phyloP scores from a whole-genome alignment of 306 rosid species.

The Quercus robur region DNA sequence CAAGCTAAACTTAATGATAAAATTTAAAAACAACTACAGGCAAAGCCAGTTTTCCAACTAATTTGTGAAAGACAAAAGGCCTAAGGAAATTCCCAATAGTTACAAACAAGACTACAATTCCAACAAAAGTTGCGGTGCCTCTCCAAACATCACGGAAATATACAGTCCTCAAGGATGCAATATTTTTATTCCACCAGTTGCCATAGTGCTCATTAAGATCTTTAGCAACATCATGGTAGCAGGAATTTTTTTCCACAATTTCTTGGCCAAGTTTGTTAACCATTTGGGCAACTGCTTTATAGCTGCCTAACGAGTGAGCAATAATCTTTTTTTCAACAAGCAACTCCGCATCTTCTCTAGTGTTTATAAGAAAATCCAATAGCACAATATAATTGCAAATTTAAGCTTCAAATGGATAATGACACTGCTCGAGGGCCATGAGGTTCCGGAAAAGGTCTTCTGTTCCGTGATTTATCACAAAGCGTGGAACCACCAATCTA shows the following conservation, averaged over 20 bases:
- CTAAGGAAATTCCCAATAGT: constrained; percentile 14
- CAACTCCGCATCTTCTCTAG: constrained; percentile 20
- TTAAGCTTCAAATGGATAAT: not conserved
- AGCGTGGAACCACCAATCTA: not conserved
- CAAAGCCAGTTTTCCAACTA: no score
- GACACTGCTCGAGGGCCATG: constrained; percentile 32
- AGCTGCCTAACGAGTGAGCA: constrained; percentile 18
- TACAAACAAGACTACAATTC: no score
- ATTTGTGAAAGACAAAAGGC: no score
- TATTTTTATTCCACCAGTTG: not conserved
- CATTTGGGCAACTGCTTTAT: constrained; percentile 7
- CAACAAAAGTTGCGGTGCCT: no score
- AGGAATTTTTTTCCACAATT: constrained; percentile 1
- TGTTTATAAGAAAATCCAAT: constrained; percentile 24
- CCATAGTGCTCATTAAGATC: constrained; percentile 32
- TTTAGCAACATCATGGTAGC: not conserved
- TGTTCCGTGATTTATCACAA: not conserved
- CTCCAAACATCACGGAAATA: constrained; percentile 20
- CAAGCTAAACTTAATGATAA: no score
- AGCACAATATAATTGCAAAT: constrained; percentile 24
- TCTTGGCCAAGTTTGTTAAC: constrained; percentile 6
- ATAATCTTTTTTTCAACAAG: constrained; percentile 20
- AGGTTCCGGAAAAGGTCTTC: constrained; percentile 25
- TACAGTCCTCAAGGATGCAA: constrained; percentile 28
- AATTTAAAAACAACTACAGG: no score